These are phyloP conservation scores for Escallonia herrerae DNA, from an alignment of 129 eudicot genomes.

Conservation along the genomic window DNA sequence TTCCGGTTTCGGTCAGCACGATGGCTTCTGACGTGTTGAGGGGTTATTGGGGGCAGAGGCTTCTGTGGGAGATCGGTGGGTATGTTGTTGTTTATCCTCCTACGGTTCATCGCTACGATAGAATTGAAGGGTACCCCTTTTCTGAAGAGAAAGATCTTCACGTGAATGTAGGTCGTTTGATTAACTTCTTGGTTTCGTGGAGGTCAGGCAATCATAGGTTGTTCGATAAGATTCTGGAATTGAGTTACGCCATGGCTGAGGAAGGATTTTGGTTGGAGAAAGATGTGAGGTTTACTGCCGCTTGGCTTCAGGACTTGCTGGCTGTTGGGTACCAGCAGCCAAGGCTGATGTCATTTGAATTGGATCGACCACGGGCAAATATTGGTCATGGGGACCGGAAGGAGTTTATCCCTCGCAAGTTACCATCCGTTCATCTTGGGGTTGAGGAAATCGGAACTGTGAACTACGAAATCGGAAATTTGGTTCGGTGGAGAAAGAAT, in stretches of 20 bases:
- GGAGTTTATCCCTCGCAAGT: conserved; percentile 86
- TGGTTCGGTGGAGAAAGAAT: conserved; percentile 91
- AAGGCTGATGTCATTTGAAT: conserved; percentile 77
- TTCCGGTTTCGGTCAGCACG: conserved; percentile 78
- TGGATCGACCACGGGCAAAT: conserved; percentile 70
- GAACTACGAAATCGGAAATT: conserved; percentile 91
- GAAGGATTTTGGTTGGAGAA: conserved; percentile 97
- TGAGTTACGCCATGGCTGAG: conserved; percentile 92
- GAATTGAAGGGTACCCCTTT: conserved; percentile 81
- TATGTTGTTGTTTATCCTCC: conserved; percentile 97
- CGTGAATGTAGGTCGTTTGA: conserved; percentile 90
- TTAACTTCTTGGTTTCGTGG: conserved; percentile 77
- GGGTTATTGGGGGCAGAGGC: conserved; percentile 97
- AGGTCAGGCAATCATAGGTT: conserved; percentile 68
- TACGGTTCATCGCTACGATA: conserved; percentile 74
- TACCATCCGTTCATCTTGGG: conserved; percentile 97
- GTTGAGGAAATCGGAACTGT: conserved; percentile 94
- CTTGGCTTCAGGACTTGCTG: conserved; percentile 96
- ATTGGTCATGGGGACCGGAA: conserved; percentile 96
- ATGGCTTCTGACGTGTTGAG: conserved; percentile 97
- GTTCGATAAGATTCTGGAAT: conserved; percentile 73
- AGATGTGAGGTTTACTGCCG: conserved; percentile 85
- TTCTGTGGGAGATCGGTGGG: conserved; percentile 96
- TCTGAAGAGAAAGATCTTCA: conserved; percentile 98
- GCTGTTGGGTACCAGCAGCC: conserved; percentile 93